Evolutionary conservation across 805 yeast genomes (phyloP).

Genomic region (Groenewaldozyma salmanticensis): DNA sequence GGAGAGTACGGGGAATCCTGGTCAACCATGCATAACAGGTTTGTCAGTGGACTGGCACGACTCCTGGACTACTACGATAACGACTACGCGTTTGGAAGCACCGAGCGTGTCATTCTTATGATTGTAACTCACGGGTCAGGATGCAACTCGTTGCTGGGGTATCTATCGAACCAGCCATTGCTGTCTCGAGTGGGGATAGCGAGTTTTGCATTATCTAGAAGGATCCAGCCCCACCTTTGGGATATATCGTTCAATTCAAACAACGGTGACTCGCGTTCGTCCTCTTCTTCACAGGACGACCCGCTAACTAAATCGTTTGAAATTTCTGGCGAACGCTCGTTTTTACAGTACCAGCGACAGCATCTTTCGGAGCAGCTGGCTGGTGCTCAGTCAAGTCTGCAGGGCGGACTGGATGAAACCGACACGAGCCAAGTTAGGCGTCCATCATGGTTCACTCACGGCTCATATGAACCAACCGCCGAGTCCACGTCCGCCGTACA

Average conservation of each 20-base stretch:
- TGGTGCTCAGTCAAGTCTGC: background rate
- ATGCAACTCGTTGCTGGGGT: conserved; percentile 29
- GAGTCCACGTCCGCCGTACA: too few species aligned
- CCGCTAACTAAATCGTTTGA: background rate
- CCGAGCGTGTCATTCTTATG: conserved; percentile 14
- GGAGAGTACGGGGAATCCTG: conserved; percentile 31
- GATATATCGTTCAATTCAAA: background rate
- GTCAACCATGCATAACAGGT: conserved; percentile 28
- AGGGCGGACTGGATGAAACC: too few species aligned
- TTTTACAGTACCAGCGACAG: background rate
- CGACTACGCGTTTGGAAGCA: conserved; percentile 1
- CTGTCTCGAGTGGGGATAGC: conserved; percentile 24
- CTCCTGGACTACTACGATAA: conserved; percentile 19
- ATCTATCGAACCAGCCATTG: conserved; percentile 23
- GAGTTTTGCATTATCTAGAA: conserved; percentile 11
- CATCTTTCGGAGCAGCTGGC: background rate
- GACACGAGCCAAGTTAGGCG: background rate
- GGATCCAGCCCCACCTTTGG: background rate
- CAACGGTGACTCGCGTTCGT: too few species aligned
- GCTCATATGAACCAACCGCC: background rate
- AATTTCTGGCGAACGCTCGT: background rate
- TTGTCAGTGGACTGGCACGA: conserved; percentile 19
- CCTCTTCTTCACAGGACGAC: too few species aligned
- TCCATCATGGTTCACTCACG: background rate
- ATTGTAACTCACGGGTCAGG: conserved; percentile 33